Evolutionary conservation across 2,329 filamentous ascomycete species (phyloP), one percentile per base, ranked within the genome.

Genomic region (Coniochaeta ligniaria): DNA sequence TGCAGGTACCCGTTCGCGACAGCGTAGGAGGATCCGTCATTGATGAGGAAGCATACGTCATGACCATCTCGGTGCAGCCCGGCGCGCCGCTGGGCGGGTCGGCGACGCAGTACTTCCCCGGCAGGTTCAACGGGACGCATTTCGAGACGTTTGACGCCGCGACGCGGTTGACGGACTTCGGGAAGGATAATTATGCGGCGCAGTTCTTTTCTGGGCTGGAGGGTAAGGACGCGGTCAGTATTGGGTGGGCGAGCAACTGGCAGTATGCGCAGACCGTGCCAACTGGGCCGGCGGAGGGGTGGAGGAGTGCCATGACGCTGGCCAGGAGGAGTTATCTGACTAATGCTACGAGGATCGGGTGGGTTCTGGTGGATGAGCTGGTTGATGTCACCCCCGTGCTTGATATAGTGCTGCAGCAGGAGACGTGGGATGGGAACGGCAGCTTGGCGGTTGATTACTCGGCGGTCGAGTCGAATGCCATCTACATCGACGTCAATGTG

Each of bases 91-190:
- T 80, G 0, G 83, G 83, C 9, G 83, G 83, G 0, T 83, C 80
- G 1, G 76, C 80, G 20, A 77, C 76, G 1, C 71, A 85, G 68
- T 86, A 86, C 67, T 83, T 82, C 73, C 72, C 80, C 0, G 85
- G 86, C 5, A 73, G 71, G 2, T 88, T 87, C 74, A 86, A 89
- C 63, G 86, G 85, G n/a, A 87, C 83, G 0, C 81, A 85, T 67
- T 88, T 86, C 62, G 70, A 66, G 17, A 68, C 78, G 1, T 71
- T 74, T 28, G 81, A 82, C 63, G 66, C 63, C 1, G 72, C 71
- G 7, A 72, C 75, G 8, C 71, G 75, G 3, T 71, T 80, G 17
- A 72, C 74, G 6, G 78, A 81, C 63, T 80, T 81, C 24, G 75
- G 70, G 22, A 79, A 80, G 67, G 81, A 83, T 66, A 83, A 81